Evolutionary conservation across 148 eudicot species (phyloP), one percentile per base, ranked within the genome.

Genomic region (Vaccinium corymbosum): DNA sequence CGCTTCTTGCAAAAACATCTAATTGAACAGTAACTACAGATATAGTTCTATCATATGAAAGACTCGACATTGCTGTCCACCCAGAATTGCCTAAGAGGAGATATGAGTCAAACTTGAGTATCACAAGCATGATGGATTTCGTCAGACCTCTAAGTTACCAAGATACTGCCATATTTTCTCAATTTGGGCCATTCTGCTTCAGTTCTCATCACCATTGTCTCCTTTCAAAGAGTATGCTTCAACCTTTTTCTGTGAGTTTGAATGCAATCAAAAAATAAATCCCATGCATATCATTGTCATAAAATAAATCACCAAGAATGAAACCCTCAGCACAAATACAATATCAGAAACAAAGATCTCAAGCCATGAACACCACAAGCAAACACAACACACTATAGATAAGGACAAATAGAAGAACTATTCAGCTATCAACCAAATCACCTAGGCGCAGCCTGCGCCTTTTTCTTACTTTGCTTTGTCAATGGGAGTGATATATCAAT

Each of bases 401-500:
- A 68, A 83, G 75, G 11, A 32, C 25, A 1, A 35, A 88, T 57
- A 66, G 56, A n/a, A 20, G 78, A 52, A 51, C 79, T n/a, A 46
- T 56, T 56, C 20, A 53, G 42, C 27, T 25, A 78, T 74, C 52
- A 79, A 19, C 20, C 83, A 48, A 61, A 84, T 86, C 86, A 89
- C 90, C 91, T 85, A 49, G 61, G 78, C 17, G 86, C 83, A 77
- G 85, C 83, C 76, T 86, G 90, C 48, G 87, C 64, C 83, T 90
- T 92, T 59, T 88, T 93, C 90, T 91, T 94, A 62, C 85, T 87
- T 51, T 90, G 88, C 85, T 86, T 94, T 0, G 94, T 83, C 83
- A 86, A 52, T 14, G 97, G 92, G 71, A 93, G 90, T 15, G 94
- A 89, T 12, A 92, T 88, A 38, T 89, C 94, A 48, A 94, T 91